These are phyloP conservation scores for Marasmius fiardii DNA, from an alignment of 1,284 basidiomycete genomes.

Conservation along the genomic window DNA sequence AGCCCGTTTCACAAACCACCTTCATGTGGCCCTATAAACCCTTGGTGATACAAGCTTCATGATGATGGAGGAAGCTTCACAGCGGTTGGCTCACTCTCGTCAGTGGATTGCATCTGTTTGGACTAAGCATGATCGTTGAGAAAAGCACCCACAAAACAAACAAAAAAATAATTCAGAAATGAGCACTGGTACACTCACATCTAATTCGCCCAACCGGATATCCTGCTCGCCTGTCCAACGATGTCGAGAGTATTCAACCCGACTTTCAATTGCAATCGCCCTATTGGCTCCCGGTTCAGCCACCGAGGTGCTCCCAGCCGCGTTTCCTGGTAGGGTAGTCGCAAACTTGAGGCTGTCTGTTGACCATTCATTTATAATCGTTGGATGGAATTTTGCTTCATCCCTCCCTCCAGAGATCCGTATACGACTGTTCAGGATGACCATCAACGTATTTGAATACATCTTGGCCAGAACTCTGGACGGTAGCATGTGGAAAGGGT, in stretches of 20 bases:
- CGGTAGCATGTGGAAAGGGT: conserved; percentile 1
- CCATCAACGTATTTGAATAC: conserved; percentile 1
- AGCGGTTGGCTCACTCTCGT: background rate
- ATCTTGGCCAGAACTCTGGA: background rate
- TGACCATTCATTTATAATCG: background rate
- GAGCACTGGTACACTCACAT: no score
- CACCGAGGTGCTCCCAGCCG: background rate
- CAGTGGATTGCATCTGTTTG: background rate
- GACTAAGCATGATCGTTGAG: background rate
- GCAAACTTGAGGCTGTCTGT: background rate
- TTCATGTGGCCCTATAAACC: background rate
- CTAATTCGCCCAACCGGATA: background rate
- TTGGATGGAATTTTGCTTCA: background rate
- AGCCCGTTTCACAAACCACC: background rate
- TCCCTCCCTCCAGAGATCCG: background rate
- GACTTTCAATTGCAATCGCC: background rate
- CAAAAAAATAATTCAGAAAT: no score
- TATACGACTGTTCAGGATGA: conserved; percentile 1
- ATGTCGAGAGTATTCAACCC: background rate
- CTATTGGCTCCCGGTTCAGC: background rate
- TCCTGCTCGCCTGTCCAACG: background rate
- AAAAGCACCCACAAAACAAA: background rate
- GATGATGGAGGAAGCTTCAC: background rate
- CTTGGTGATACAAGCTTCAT: background rate
- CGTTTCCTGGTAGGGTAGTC: background rate